phyloP scores from a whole-genome alignment of 441 rosid genomes.

The Raphanus hybrid region DNA sequence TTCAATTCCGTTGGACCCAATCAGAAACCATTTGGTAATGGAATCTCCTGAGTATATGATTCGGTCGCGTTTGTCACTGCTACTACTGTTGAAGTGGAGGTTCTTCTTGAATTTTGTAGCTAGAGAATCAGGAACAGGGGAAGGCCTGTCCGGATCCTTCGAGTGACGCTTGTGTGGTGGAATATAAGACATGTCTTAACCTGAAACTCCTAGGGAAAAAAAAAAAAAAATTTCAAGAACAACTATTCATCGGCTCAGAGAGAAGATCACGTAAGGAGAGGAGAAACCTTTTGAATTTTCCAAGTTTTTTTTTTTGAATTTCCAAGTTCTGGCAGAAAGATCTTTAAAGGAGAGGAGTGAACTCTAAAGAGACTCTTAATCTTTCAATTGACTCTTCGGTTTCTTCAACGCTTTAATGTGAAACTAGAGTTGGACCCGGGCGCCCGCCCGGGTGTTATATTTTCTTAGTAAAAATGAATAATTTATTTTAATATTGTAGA shows the following conservation, averaged over 20 bases:
- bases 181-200: conserved; percentile 54
- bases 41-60: conserved; percentile 49
- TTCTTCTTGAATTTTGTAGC: conserved; percentile 36
- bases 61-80: background rate
- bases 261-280: background rate
- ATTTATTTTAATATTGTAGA: too few species aligned
- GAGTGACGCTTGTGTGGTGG: conserved; percentile 67
- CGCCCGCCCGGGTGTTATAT: too few species aligned
- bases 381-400: conserved; percentile 5
- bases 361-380: background rate
- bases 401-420: background rate
- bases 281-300: background rate
- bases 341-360: background rate
- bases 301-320: too few species aligned
- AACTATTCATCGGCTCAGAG: background rate
- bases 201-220: background rate
- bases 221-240: background rate
- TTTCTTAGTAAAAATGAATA: too few species aligned
- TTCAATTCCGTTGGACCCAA: conserved; percentile 40
- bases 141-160: conserved; percentile 35
- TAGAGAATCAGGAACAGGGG: conserved; percentile 45
- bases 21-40: conserved; percentile 54
- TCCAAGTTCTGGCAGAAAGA: background rate
- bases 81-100: conserved; percentile 16
- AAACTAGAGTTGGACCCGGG: too few species aligned